These are phyloP conservation scores for Xylaria sp. DNA, from an alignment of 2,329 filamentous ascomycete species.

Conservation along the genomic window DNA sequence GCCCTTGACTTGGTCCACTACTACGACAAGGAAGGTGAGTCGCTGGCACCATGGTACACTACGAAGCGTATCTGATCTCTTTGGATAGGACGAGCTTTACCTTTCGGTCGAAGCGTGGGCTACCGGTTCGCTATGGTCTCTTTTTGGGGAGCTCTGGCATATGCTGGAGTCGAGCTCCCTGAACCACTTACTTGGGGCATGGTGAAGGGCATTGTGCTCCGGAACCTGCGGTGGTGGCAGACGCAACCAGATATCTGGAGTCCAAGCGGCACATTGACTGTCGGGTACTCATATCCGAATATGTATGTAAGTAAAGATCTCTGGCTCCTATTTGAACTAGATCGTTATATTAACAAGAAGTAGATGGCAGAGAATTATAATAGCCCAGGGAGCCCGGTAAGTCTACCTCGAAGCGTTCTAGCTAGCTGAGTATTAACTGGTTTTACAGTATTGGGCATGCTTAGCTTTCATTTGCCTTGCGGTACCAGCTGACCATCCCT, in stretches of 20 bases:
- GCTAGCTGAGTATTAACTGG: conserved; percentile 3
- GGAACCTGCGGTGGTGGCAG: conserved; percentile 83
- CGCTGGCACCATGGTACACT: conserved; percentile 1
- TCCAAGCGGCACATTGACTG: conserved; percentile 76
- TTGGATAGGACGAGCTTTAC: conserved; percentile 68
- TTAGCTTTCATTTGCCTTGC: conserved; percentile 79
- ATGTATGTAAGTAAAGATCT: conserved; percentile 65
- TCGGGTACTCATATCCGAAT: conserved; percentile 82
- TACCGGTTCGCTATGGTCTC: conserved; percentile 89
- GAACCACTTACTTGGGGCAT: conserved; percentile 80
- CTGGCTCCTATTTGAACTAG: neutral
- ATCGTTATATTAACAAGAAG: conserved; percentile 26
- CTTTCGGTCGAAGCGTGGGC: conserved; percentile 80
- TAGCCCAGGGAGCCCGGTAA: conserved; percentile 72
- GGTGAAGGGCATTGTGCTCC: conserved; percentile 78
- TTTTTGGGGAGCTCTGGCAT: conserved; percentile 82
- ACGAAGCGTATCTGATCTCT: conserved; percentile 11
- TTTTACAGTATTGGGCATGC: conserved; percentile 78
- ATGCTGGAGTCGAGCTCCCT: conserved; percentile 78
- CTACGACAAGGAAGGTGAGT: conserved; percentile 71
- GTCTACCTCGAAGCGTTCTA: conserved; percentile 33
- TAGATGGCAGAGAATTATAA: conserved; percentile 85
- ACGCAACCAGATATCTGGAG: conserved; percentile 79
- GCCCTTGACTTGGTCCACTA: conserved; percentile 80
- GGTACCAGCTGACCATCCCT: conserved; percentile 74